Evolutionary conservation across 2,329 filamentous ascomycete genomes (phyloP).

Genomic region (Fusarium secorum): DNA sequence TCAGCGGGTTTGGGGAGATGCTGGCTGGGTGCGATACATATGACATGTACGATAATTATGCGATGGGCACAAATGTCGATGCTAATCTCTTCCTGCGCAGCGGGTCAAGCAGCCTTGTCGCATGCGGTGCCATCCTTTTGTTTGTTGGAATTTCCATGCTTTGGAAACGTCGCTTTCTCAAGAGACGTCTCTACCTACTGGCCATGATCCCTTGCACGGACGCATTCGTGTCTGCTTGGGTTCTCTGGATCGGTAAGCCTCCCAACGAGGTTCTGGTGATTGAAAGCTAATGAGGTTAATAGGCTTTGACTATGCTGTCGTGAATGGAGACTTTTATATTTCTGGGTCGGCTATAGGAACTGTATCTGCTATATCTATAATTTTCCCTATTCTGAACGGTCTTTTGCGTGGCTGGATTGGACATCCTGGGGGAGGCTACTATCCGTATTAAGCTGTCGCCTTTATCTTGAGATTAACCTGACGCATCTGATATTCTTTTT

Average conservation of each 20-base stretch:
- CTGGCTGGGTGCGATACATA: neutral
- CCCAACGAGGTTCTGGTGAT: fast-evolving
- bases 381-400: neutral
- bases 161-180: neutral
- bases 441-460: neutral
- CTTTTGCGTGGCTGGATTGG: neutral
- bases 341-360: neutral
- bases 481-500: fast-evolving
- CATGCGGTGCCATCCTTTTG: neutral
- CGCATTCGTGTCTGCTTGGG: neutral
- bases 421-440: neutral
- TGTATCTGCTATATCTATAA: neutral
- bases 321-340: neutral
- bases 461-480: fast-evolving
- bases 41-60: neutral
- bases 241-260: neutral
- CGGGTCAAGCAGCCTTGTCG: neutral
- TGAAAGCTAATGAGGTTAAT: neutral
- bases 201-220: neutral
- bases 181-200: neutral
- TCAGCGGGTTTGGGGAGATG: neutral
- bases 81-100: neutral
- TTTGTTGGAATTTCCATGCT: neutral
- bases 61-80: neutral
- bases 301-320: neutral